Conservation (phyloP, 352 stramenopile genomes). For the Phytopythium sindhum region DNA sequence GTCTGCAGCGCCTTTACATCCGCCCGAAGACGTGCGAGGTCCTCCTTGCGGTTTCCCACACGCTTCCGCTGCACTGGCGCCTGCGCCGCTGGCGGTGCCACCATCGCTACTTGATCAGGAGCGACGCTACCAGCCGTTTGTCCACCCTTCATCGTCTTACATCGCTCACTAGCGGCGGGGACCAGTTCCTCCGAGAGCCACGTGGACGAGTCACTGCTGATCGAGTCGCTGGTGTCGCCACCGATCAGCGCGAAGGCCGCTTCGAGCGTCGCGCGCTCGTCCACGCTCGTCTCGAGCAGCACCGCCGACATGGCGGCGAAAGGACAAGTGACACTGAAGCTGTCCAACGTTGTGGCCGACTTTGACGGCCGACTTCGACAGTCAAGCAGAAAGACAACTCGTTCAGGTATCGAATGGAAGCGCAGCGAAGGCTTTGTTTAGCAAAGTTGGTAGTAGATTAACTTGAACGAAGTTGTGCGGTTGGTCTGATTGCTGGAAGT, state of each 20-base stretch:
- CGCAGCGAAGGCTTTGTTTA: background rate
- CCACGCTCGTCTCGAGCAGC: conserved; percentile 1
- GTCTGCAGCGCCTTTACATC: background rate
- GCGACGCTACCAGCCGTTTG: too few relatives aligned
- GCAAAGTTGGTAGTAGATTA: background rate
- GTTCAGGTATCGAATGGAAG: background rate
- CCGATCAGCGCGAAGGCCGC: conserved; percentile 6
- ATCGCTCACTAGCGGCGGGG: background rate
- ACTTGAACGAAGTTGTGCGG: background rate
- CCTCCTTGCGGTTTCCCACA: background rate
- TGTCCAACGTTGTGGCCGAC: too few relatives aligned
- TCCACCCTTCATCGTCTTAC: too few relatives aligned
- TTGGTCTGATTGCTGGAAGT: background rate
- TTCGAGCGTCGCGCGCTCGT: conserved; percentile 7
- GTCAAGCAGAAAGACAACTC: background rate
- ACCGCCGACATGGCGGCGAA: background rate
- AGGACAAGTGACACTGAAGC: background rate
- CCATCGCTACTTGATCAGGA: background rate
- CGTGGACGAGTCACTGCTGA: background rate
- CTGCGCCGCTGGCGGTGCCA: background rate
- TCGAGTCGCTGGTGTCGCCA: background rate
- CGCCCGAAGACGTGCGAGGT: background rate
- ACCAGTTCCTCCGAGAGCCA: background rate
- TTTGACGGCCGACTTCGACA: background rate
- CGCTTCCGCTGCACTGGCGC: background rate